These are phyloP conservation scores for Pseudopyricularia cyperi DNA, from an alignment of 2,329 filamentous ascomycete species.

Conservation along the genomic window DNA sequence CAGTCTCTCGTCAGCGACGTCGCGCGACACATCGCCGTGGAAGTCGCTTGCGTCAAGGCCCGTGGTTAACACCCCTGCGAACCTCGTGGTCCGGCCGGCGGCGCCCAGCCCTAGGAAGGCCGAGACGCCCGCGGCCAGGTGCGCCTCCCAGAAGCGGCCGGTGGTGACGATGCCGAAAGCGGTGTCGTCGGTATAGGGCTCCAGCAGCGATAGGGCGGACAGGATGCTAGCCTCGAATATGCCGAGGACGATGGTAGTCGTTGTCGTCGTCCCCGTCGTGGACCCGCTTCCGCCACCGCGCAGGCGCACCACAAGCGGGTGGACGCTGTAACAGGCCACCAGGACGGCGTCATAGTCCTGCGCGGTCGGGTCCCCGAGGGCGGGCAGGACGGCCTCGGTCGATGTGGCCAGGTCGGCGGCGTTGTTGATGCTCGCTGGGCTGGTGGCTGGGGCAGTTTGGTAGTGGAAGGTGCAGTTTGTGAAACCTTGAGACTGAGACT, in stretches of 20 bases:
- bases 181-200: conserved; percentile 13
- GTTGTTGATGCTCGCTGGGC: conserved; percentile 69
- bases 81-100: conserved; percentile 30
- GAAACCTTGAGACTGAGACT: not conserved
- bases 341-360: conserved; percentile 61
- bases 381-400: conserved; percentile 41
- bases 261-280: too few relatives aligned
- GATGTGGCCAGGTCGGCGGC: conserved; percentile 54
- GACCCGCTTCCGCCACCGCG: conserved; percentile 9
- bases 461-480: conserved; percentile 34
- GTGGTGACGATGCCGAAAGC: conserved; percentile 84
- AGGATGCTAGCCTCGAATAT: conserved; percentile 80
- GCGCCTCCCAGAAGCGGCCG: conserved; percentile 67
- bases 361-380: conserved; percentile 15
- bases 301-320: conserved; percentile 58
- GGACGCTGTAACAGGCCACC: conserved; percentile 78
- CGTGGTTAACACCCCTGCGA: conserved; percentile 72
- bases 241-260: conserved; percentile 47
- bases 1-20: conserved; percentile 52
- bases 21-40: conserved; percentile 48
- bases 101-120: conserved; percentile 43
- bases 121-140: conserved; percentile 53
- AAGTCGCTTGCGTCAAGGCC: conserved; percentile 70
- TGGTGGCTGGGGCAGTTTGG: conserved; percentile 51
- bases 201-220: conserved; percentile 42